Conservation (phyloP, 129 eudicot species). For the Ambrosia trifida region DNA sequence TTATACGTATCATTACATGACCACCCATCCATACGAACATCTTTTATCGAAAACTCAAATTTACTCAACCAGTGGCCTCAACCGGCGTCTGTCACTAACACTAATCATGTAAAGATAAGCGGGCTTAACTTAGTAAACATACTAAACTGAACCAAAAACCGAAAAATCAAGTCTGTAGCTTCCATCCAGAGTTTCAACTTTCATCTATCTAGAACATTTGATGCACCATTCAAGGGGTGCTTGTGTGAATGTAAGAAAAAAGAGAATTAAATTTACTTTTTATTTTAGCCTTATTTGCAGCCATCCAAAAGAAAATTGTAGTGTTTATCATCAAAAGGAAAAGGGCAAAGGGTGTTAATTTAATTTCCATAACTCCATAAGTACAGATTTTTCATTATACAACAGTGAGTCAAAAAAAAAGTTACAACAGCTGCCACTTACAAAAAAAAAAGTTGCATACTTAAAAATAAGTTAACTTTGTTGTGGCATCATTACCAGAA, state of each 20-base stretch:
- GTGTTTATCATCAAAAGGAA: neutral
- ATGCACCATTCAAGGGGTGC: neutral
- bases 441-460: conserved; percentile 23
- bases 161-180: too few species aligned
- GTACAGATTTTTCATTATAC: conserved; percentile 31
- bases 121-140: neutral
- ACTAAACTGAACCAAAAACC: too few species aligned
- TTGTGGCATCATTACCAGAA: conserved; percentile 49
- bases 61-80: neutral
- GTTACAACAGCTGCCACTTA: conserved; percentile 34
- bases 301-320: neutral
- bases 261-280: too few species aligned
- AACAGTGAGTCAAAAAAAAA: conserved; percentile 22
- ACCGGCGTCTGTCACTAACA: neutral
- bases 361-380: conserved; percentile 11
- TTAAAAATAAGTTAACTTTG: conserved; percentile 17
- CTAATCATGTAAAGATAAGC: neutral
- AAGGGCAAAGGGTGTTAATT: conserved; percentile 13
- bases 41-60: too few species aligned
- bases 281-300: neutral
- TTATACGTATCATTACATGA: too few species aligned
- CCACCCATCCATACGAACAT: too few species aligned
- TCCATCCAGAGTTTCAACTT: neutral
- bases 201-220: neutral
- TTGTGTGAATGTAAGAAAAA: neutral